Conservation (phyloP, 176 grass and related monocot genomes). For the Paspalum vaginatum region DNA sequence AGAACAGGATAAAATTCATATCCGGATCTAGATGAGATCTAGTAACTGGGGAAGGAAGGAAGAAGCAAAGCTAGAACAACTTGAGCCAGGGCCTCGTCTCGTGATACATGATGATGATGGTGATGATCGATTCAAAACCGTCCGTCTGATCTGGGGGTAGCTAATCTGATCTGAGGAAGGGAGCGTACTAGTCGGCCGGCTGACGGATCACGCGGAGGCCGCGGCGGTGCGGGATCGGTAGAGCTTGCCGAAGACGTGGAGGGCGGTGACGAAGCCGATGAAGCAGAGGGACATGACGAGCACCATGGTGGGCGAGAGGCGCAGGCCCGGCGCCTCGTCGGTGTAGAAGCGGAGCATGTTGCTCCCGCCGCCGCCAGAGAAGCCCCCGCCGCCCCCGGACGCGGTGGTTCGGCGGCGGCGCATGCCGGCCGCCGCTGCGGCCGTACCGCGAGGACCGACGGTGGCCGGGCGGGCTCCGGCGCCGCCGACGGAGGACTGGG, state of each 20-base stretch:
- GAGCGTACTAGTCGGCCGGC: background rate
- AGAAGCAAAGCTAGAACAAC: too few relatives aligned
- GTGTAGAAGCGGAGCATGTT: too few relatives aligned
- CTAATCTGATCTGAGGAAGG: conserved; percentile 20
- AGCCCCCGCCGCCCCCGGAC: conserved; percentile 35
- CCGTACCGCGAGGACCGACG: conserved; percentile 66
- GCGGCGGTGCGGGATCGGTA: conserved; percentile 81
- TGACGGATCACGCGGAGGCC: conserved; percentile 49
- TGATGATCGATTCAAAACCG: too few relatives aligned
- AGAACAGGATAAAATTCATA: too few relatives aligned
- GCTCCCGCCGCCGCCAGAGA: conserved; percentile 59
- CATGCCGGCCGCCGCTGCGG: conserved; percentile 72
- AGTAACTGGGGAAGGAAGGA: too few relatives aligned
- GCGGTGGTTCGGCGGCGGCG: conserved; percentile 51
- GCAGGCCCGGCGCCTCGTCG: conserved; percentile 71
- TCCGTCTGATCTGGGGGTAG: too few relatives aligned
- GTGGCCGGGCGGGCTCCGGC: conserved; percentile 50
- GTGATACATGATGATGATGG: too few relatives aligned
- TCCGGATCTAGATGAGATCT: too few relatives aligned
- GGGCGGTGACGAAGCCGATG: conserved; percentile 83
- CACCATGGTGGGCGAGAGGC: conserved; percentile 81
- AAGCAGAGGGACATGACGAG: conserved; percentile 75
- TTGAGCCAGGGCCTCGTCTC: too few relatives aligned
- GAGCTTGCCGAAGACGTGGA: conserved; percentile 91
- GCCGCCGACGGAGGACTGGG: conserved; percentile 62